Evolutionary conservation across 192 early-diverging fungal genomes (phyloP), one percentile per base, ranked within the genome.

Genomic region (Dispira simplex): DNA sequence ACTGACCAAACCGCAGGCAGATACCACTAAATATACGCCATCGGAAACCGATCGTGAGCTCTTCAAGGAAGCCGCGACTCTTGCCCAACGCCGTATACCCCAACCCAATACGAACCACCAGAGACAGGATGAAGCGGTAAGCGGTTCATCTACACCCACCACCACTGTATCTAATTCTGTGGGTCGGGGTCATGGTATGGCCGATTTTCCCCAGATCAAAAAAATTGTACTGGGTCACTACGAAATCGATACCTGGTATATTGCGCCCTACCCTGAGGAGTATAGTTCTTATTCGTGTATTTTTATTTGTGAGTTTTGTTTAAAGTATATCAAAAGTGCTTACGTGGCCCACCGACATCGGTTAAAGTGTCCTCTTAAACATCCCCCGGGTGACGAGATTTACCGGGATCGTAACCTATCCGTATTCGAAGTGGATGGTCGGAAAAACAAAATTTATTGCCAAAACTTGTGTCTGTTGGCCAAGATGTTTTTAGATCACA

Each of bases 401-500:
- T 97, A 97, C 70, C 77, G 93, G 44, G 90, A 97, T 66, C 87
- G 81, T n/a, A 77, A 79, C 14, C 70, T 99, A 21, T 84, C 85
- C 14, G 84, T 97, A 25, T 98, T 97, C 72, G 96, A 98, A 68
- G 91, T 98, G 4, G 96, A 98, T 65, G 96, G 96, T 9, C 77
- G 91, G 16, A 95, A 93, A 69, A 92, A 97, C 77, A 98, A 97
- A 75, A 78, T 95, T 18, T 98, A 97, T 65, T 97, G 96, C 76
- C 96, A 97, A 69, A 97, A 95, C 72, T 75, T 98, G 28, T 98
- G 96, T 64, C 79, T 98, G 13, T 70, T 98, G 26, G 89, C 92
- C 46, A 98, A 98, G 68, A 90, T 93, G 86, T 98, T 97, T 71
- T 71, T 98, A 18, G 94, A 96, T 77, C 90, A 92, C 69, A 98